These are phyloP conservation scores for Penicillium nucicola DNA, from an alignment of 495 filamentous ascomycete species.

Conservation along the genomic window DNA sequence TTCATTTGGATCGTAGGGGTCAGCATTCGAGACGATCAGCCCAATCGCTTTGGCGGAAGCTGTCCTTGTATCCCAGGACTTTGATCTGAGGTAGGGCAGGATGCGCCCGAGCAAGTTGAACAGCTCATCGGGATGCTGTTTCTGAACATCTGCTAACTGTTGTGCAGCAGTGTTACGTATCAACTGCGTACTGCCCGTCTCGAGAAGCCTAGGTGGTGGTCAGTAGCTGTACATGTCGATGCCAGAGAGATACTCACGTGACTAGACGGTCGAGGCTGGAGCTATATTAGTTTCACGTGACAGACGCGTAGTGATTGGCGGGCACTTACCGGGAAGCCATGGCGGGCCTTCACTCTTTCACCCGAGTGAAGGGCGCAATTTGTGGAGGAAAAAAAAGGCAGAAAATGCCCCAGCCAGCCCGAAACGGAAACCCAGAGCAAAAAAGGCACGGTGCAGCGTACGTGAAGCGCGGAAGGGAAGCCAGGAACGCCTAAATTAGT, in stretches of 20 bases:
- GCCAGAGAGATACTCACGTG: constrained; percentile 64
- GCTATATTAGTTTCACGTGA: constrained; percentile 36
- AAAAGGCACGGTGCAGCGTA: not conserved
- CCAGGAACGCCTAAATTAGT: constrained; percentile 24
- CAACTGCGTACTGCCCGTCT: constrained; percentile 90
- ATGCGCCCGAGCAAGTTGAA: constrained; percentile 97
- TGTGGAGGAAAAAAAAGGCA: constrained; percentile 14
- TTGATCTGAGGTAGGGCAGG: constrained; percentile 85
- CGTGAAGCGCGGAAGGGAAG: constrained; percentile 2
- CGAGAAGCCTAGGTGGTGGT: constrained; percentile 67
- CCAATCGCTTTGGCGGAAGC: constrained; percentile 91
- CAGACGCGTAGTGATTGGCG: constrained; percentile 28
- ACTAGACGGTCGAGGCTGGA: constrained; percentile 83
- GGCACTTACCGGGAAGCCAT: constrained; percentile 54
- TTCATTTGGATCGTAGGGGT: constrained; percentile 81
- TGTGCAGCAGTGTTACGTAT: constrained; percentile 96
- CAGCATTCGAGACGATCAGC: constrained; percentile 86
- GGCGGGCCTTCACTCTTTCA: constrained; percentile 31
- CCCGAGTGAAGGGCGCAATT: constrained; percentile 25
- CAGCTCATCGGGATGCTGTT: constrained; percentile 92
- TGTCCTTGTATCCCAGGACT: constrained; percentile 91
- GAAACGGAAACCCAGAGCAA: too few species aligned
- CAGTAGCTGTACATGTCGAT: constrained; percentile 12
- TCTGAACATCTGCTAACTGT: constrained; percentile 95
- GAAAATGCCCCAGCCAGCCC: too few species aligned